These are phyloP conservation scores for Magnusiomyces ingens DNA, from an alignment of 1,139 yeast species.

Conservation along the genomic window DNA sequence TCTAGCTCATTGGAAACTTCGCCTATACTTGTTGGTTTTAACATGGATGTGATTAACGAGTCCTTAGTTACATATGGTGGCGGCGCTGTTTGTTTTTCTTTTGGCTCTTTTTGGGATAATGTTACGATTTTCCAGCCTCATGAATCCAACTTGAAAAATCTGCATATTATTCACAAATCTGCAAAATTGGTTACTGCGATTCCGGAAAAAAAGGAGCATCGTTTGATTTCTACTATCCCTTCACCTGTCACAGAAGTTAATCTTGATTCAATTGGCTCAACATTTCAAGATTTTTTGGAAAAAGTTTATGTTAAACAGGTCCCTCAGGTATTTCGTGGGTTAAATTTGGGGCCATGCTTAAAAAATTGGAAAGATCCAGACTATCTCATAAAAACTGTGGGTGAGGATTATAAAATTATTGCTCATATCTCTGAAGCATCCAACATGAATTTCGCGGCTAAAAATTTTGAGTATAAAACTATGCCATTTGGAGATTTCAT, in stretches of 20 bases:
- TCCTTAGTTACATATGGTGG: slow-evolving; percentile 50
- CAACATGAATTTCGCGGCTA: slow-evolving; percentile 29
- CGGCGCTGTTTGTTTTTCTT: slow-evolving; percentile 80
- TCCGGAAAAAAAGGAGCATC: not conserved
- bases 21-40: slow-evolving; percentile 60
- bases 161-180: slow-evolving; percentile 3
- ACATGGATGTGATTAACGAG: slow-evolving; percentile 28
- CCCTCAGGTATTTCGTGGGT: slow-evolving; percentile 23
- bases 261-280: not conserved
- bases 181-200: not conserved
- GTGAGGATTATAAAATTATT: slow-evolving; percentile 24
- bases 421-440: slow-evolving; percentile 28
- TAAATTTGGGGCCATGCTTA: slow-evolving; percentile 27
- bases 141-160: not conserved
- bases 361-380: slow-evolving; percentile 29
- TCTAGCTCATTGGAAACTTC: slow-evolving; percentile 20
- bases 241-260: not conserved
- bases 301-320: slow-evolving; percentile 10
- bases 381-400: slow-evolving; percentile 28
- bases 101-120: slow-evolving; percentile 63
- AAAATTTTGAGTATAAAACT: slow-evolving; percentile 31
- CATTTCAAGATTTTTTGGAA: slow-evolving; percentile 8
- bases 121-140: slow-evolving; percentile 17
- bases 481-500: slow-evolving; percentile 29
- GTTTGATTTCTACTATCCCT: slow-evolving; percentile 2